Evolutionary conservation across 1,139 yeast species (phyloP).

Genomic region (Hansenula anomala): DNA sequence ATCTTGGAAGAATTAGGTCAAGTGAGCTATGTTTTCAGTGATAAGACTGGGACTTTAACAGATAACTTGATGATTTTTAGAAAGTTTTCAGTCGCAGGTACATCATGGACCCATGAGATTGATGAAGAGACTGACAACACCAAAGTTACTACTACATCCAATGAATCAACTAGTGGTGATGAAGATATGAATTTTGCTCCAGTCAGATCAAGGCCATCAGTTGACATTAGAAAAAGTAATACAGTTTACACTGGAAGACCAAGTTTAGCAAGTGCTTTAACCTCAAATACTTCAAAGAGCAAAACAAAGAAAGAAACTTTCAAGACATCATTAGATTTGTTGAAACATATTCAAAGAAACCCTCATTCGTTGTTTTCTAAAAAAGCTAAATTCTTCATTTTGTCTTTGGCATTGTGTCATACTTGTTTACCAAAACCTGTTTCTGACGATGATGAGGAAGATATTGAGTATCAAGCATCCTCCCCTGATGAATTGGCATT

Average conservation of each 20-base stretch:
- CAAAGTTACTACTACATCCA: constrained; percentile 1
- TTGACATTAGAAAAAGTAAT: constrained; percentile 33
- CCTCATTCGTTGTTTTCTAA: constrained; percentile 71
- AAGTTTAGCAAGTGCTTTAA: constrained; percentile 38
- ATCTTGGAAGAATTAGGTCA: constrained; percentile 96
- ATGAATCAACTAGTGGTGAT: constrained; percentile 2
- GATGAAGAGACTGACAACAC: constrained; percentile 27
- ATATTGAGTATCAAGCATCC: constrained; percentile 79
- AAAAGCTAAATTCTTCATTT: constrained; percentile 71
- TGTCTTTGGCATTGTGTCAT: constrained; percentile 84
- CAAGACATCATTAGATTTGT: constrained; percentile 55
- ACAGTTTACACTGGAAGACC: constrained; percentile 45
- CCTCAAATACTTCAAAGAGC: constrained; percentile 7
- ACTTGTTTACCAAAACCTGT: constrained; percentile 71
- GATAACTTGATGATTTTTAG: constrained; percentile 86
- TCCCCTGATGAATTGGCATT: constrained; percentile 96
- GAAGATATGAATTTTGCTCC: neutral
- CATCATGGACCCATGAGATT: constrained; percentile 82
- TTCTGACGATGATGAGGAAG: constrained; percentile 37
- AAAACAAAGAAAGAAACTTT: constrained; percentile 23
- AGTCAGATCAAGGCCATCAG: constrained; percentile 23
- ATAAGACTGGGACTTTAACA: constrained; percentile 95
- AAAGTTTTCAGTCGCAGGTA: constrained; percentile 80
- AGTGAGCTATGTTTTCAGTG: constrained; percentile 90
- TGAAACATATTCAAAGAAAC: constrained; percentile 62